Evolutionary conservation across 306 rosid species (phyloP), one percentile per base, ranked within the genome.

Genomic region (Gynostemma pentaphyllum): DNA sequence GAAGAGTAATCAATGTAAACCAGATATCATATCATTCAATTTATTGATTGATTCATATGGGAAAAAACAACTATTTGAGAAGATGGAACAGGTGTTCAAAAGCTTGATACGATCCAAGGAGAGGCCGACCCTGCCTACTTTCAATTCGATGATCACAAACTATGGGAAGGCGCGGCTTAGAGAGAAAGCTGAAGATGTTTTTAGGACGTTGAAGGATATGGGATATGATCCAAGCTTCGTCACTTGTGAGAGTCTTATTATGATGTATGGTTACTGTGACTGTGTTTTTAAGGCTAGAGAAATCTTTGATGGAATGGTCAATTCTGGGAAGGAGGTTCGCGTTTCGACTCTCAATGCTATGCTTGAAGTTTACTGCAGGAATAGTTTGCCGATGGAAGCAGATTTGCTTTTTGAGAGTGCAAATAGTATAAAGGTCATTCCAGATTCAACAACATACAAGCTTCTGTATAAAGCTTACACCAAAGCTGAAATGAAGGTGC

Each of bases 21-120:
- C 90, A 7, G 96, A 92, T 75, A 74, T 80, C 48, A 92, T 92
- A 68, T 84, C 98, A 47, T 88, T 86, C 40, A 88, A 88, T 70
- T 51, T 84, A 80, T 75, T 92, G 63, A 88, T 92, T 53, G 95
- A 92, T 82, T 76, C 98, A 1, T 92, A 92, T 46, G 98, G 98
- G 64, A 88, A 86, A 83, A 88, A 78, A 76, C 98, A 92, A 68
- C 80, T 85, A 44, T 88, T 92, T 50, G 84, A 78, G 5, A 92
- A 88, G 85, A 92, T 92, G 98, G 98, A 92, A 70, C 95, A 92
- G 74, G 98, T 92, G 5, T 88, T 82, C 51, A 88, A 76, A 84
- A 88, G 98, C 78, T 80, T 92, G 48, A 69, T 86, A 15, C 78
- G 34, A 26, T 88, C 98, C 69, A 92, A 74, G 82, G 90, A 80